Conservation (phyloP, 352 stramenopile species). For the Peronosclerospora sorghi region DNA sequence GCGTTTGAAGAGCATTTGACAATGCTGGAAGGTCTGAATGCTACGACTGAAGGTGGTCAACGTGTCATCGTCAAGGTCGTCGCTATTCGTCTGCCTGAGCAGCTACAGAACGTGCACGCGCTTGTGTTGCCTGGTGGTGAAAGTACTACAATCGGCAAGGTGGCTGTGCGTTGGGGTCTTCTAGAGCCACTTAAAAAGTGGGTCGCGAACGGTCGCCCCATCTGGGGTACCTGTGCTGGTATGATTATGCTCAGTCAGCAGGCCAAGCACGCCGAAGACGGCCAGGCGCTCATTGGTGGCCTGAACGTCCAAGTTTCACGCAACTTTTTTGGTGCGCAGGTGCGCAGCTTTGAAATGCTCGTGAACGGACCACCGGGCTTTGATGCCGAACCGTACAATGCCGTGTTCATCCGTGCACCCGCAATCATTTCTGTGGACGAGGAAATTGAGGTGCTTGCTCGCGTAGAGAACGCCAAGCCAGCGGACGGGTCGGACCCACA, state of each 20-base stretch:
- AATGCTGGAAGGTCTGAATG: slow-evolving; percentile 52
- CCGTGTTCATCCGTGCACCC: slow-evolving; percentile 95
- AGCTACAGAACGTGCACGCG: slow-evolving; percentile 79
- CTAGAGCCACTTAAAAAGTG: slow-evolving; percentile 73
- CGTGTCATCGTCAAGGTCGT: slow-evolving; percentile 34
- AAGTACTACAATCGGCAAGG: slow-evolving; percentile 92
- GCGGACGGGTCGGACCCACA: slow-evolving; percentile 65
- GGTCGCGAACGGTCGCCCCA: slow-evolving; percentile 59
- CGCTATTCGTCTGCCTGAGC: slow-evolving; percentile 70
- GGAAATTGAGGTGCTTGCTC: slow-evolving; percentile 86
- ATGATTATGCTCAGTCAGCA: slow-evolving; percentile 91
- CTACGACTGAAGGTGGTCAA: slow-evolving; percentile 11
- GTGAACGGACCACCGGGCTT: slow-evolving; percentile 47
- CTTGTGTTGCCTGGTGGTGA: slow-evolving; percentile 93
- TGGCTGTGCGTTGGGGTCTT: slow-evolving; percentile 74
- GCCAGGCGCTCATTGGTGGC: slow-evolving; percentile 90
- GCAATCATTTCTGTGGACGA: slow-evolving; percentile 88
- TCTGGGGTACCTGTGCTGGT: slow-evolving; percentile 94
- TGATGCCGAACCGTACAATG: slow-evolving; percentile 76
- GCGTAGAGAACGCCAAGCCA: slow-evolving; percentile 60
- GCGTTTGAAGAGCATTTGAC: slow-evolving; percentile 88
- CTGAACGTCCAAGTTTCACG: slow-evolving; percentile 92
- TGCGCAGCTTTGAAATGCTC: slow-evolving; percentile 69
- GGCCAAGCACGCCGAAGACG: slow-evolving; percentile 78
- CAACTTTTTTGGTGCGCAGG: slow-evolving; percentile 96